Evolutionary conservation across 768 basidiomycete genomes (phyloP).

Genomic region (Crepidotus variabilis): DNA sequence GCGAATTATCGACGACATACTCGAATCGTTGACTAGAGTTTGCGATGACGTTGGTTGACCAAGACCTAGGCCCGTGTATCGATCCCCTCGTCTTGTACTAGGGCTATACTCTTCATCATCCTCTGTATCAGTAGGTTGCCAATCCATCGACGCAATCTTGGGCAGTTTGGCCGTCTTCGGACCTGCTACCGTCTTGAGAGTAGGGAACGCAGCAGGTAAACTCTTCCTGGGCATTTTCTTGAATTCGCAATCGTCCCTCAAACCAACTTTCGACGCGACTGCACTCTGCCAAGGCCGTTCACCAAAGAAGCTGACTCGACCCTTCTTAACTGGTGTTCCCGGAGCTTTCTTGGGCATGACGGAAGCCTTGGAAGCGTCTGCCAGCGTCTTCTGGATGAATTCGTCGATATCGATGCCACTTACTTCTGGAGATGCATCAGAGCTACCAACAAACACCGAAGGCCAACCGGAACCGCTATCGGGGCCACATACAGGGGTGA

Average conservation of each 20-base stretch:
- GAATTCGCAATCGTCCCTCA: slow-evolving; percentile 41
- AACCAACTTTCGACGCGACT: slow-evolving; percentile 62
- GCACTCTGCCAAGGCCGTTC: slow-evolving; percentile 82
- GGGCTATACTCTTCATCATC: slow-evolving; percentile 69
- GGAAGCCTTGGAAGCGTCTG: slow-evolving; percentile 49
- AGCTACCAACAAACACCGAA: slow-evolving; percentile 34
- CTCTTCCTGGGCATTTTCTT: slow-evolving; percentile 63
- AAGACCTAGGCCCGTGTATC: slow-evolving; percentile 63
- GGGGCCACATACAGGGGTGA: slow-evolving; percentile 63
- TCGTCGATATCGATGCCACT: slow-evolving; percentile 50
- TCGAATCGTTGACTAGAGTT: background rate
- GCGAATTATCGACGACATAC: slow-evolving; percentile 1
- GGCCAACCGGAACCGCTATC: slow-evolving; percentile 64
- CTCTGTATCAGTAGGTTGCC: slow-evolving; percentile 54
- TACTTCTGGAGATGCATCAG: slow-evolving; percentile 32
- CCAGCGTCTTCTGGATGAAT: slow-evolving; percentile 70
- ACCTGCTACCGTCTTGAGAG: slow-evolving; percentile 23
- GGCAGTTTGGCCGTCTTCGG: slow-evolving; percentile 18
- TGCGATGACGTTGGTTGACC: slow-evolving; percentile 34
- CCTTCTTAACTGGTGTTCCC: slow-evolving; percentile 79
- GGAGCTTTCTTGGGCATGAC: slow-evolving; percentile 59
- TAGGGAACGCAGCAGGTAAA: slow-evolving; percentile 67
- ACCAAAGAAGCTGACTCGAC: slow-evolving; percentile 54
- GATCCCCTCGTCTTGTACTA: slow-evolving; percentile 39
- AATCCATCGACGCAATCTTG: slow-evolving; percentile 19